Evolutionary conservation across 768 basidiomycete genomes (phyloP), one percentile per base, ranked within the genome.

Genomic region (Sarcodon aspratus): DNA sequence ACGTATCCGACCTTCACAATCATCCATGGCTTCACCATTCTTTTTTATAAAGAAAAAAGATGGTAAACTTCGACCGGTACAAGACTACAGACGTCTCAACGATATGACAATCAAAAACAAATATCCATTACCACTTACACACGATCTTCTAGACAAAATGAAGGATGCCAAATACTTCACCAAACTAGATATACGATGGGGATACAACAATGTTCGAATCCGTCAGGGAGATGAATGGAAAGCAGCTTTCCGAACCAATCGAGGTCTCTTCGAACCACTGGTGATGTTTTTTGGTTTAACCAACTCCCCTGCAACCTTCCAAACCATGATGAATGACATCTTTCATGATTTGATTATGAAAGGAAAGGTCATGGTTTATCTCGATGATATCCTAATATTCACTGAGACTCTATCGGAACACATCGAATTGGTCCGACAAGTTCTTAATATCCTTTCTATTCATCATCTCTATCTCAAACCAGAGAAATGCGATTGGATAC

Each of bases 181-280:
- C 35, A 64, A 60, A 40, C 21, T 67, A 18, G 64, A 68, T 36
- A 27, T 55, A 13, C 34, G 45, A 2, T 47, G 52, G 36, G 65
- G 59, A 3, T 69, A 64, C 49, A 62, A 68, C 46, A 64, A 63
- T 17, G 43, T 69, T 6, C 53, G 59, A 3, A 66, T 75, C 44
- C 62, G 61, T 11, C 59, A 66, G 38, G 71, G 70, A 5, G 63
- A 74, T 50, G 59, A 72, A 54, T 65, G 59, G 61, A 75, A 71
- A 52, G 69, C 63, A 1, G 67, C 62, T 12, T 68, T 78, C 52
- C 44, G 54, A 2, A 70, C 66, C 0, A 52, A 61, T 12, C 52
- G 52, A 6, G 71, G 72, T 1, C 53, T 63, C 1, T 73, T 64
- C 46, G 65, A 76, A 61, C 68, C 52, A 35, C 51, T 53, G 17